A percentile compares a stretch with the other conserved stretches of the same genome.
Evolutionary conservation across 2,329 filamentous ascomycete species (phyloP).

Genomic region (Pseudocercospora cruenta): DNA sequence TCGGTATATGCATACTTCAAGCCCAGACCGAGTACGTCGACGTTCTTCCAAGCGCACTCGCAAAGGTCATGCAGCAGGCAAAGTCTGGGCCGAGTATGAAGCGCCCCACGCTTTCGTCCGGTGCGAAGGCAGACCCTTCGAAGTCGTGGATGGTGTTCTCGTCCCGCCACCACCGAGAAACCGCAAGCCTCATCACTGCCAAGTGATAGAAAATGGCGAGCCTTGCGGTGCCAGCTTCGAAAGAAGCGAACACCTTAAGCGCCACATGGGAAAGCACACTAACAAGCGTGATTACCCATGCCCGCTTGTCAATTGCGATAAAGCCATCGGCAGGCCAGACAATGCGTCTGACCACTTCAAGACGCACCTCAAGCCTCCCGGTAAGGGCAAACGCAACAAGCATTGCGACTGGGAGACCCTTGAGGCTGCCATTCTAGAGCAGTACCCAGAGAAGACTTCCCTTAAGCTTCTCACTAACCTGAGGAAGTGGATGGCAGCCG

Average conservation of each 20-base stretch:
- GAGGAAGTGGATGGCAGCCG: conserved; percentile 12
- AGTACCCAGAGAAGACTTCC: conserved; percentile 63
- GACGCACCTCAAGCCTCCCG: conserved; percentile 31
- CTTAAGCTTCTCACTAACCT: conserved; percentile 24
- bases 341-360: conserved; percentile 39
- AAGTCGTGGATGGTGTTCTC: neutral
- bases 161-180: conserved; percentile 1
- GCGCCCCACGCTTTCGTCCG: conserved; percentile 9
- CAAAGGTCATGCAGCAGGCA: conserved; percentile 17
- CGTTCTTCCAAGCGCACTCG: conserved; percentile 19
- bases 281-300: conserved; percentile 28
- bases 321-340: conserved; percentile 33
- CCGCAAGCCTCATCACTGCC: conserved; percentile 29
- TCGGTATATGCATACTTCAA: neutral
- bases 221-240: conserved; percentile 31
- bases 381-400: conserved; percentile 35
- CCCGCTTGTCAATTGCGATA: conserved; percentile 28
- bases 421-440: conserved; percentile 61
- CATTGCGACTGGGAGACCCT: conserved; percentile 17
- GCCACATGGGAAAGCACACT: conserved; percentile 33
- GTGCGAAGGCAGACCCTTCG: conserved; percentile 19
- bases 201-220: conserved; percentile 14
- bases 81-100: conserved; percentile 16
- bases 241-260: conserved; percentile 40
- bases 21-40: conserved; percentile 7